Evolutionary conservation across 176 grass and related monocot genomes (phyloP), one percentile per base, ranked within the genome.

Genomic region (Hyparrhenia diplandra): DNA sequence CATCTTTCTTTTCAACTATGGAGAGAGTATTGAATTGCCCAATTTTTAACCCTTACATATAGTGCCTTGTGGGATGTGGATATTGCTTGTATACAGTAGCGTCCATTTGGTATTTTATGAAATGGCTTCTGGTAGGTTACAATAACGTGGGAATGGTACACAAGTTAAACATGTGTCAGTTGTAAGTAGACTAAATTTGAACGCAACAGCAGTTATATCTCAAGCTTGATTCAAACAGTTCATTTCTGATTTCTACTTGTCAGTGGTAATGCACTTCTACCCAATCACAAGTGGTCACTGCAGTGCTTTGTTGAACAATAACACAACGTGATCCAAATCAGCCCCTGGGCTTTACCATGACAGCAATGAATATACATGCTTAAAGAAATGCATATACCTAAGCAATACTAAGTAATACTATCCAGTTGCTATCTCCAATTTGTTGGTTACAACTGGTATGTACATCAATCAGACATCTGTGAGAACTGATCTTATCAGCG

Each of bases 401-500:
- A 69, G 42, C 12, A 14, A 45, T 45, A 45, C 12, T 14, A 46
- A 49, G 67, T 59, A 32, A 71, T 74, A 67, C 40, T 46, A 73
- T 28, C 57, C 20, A 35, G 37, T 41, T 51, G 42, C 78, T 60
- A 58, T 61, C 23, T 69, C 37, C 35, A 32, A 45, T 28, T 17
- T 67, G 18, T 12, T 64, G 21, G 20, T 39, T 52, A 79, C 7
- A 51, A 65, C 23, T 46, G 36, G 36, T 67, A 78, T 64, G 21
- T 71, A 73, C 54, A 87, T 85, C 87, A 93, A 87, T 87, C 87
- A 93, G 32, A 83, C 49, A 81, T 86, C 78, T 0, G 80, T 43
- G 25, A 95, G 86, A 79, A 89, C 75, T 30, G 88, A 91, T 78
- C 80, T 82, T 73, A 98, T 85, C 61, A 93, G 64, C 9, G 41